A percentile compares a stretch with the other conserved stretches of the same genome.
phyloP scores from a whole-genome alignment of 2,329 filamentous ascomycete genomes.

The Apiospora sp. region DNA sequence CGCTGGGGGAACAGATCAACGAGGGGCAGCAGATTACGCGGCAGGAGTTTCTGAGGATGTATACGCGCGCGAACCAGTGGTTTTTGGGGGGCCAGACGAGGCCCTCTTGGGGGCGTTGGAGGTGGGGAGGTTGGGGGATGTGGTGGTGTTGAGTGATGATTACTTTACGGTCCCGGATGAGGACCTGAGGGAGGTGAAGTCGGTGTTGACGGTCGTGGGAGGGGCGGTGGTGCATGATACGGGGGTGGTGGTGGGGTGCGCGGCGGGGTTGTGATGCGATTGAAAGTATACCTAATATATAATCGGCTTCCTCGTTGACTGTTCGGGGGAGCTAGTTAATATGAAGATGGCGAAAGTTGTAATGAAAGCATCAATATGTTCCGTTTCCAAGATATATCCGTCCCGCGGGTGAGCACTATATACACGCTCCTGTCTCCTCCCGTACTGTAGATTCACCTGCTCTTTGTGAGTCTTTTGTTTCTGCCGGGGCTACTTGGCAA shows the following conservation, averaged over 20 bases:
- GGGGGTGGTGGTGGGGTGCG: not conserved
- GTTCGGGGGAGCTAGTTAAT: no score
- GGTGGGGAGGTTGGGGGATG: conserved; percentile 38
- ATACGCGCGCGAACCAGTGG: conserved; percentile 40
- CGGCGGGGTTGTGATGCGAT: not conserved
- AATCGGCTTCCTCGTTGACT: no score
- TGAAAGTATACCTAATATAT: not conserved
- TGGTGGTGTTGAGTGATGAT: conserved; percentile 39
- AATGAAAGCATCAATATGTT: no score
- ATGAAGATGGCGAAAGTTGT: no score
- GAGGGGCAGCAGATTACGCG: conserved; percentile 36
- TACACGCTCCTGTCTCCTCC: no score
- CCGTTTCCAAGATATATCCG: no score
- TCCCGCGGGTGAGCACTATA: no score
- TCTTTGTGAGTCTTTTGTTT: no score
- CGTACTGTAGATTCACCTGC: no score
- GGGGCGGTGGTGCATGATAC: conserved; percentile 36
- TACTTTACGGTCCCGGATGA: conserved; percentile 40
- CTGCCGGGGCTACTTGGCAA: no score
- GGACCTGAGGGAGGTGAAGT: conserved; percentile 35
- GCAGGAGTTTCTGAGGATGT: conserved; percentile 35
- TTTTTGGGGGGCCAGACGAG: conserved; percentile 41
- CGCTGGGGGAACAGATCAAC: conserved; percentile 38
- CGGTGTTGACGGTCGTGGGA: conserved; percentile 39
- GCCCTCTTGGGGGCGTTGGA: conserved; percentile 36